Evolutionary conservation across 495 filamentous ascomycete genomes (phyloP).

Genomic region (Annulohypoxylon stygium): DNA sequence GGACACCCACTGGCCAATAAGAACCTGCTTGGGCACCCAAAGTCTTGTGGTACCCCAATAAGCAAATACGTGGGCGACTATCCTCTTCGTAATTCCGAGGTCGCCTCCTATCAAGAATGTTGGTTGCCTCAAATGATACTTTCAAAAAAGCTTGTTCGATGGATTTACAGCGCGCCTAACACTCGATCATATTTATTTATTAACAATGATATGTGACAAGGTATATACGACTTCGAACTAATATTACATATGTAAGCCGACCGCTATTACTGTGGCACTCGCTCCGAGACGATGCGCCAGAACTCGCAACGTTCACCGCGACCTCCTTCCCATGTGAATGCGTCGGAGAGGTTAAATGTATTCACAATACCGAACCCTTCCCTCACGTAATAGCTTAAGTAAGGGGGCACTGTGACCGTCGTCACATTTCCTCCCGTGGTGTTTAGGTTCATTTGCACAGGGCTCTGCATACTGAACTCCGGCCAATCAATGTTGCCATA

Average conservation of each 20-base stretch:
- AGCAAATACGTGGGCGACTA: constrained; percentile 2
- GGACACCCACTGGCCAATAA: constrained; percentile 6
- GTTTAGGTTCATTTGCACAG: constrained; percentile 66
- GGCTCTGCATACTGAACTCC: constrained; percentile 50
- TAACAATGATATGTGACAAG: constrained; percentile 6
- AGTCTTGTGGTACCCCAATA: neutral
- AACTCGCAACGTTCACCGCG: constrained; percentile 69
- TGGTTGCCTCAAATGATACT: neutral
- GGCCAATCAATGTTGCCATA: constrained; percentile 53
- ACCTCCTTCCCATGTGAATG: constrained; percentile 68
- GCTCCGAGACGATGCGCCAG: constrained; percentile 53
- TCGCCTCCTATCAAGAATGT: neutral
- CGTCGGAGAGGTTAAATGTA: constrained; percentile 62
- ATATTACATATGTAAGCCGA: neutral
- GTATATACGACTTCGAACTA: neutral
- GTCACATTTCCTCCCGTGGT: constrained; percentile 63
- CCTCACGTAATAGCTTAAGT: constrained; percentile 52
- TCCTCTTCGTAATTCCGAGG: neutral
- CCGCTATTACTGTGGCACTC: constrained; percentile 36
- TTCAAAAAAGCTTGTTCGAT: neutral
- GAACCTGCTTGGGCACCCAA: neutral
- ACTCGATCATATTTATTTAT: neutral
- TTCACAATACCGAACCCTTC: constrained; percentile 60
- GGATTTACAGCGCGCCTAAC: neutral
- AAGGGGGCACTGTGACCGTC: constrained; percentile 41